Evolutionary conservation across 805 yeast genomes (phyloP), one percentile per base, ranked within the genome.

Genomic region (Nakazawaea ambrosiae): DNA sequence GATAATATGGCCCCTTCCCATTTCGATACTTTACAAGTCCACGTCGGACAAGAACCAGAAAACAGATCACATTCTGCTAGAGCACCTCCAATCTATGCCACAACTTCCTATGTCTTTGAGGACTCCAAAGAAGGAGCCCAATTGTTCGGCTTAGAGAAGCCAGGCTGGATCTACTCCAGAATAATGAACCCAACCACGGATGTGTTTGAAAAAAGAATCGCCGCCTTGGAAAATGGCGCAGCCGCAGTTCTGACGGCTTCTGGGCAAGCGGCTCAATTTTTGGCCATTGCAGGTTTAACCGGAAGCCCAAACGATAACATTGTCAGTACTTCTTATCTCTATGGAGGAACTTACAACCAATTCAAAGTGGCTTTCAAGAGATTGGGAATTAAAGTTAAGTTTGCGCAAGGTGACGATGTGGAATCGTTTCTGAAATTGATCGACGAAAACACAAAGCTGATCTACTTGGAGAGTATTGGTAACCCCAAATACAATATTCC

Each of bases 281-380:
- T 83, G 42, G 95, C 96, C 16, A 68, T 88, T 57, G 71, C 84
- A 25, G 86, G 86, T 40, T 70, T 88, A 49, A 94, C 96, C 27
- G 87, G 82, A 49, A 60, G 75, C 39, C 97, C 97, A 50, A 33
- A 34, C 24, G 95, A 87, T 57, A 92, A 92, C 65, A 74, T 90
- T 48, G 75, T 90, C 39, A 80, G 96, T 22, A 81, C 96, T 18
- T 75, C 95, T 5, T 86, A 57, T 67, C 68, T 90, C 45, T 90
- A 92, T 57, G 98, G 98, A 48, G 98, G 98, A 53, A 89, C 97
- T 41, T 88, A 81, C 66, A 90, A 90, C 60, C 96, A 90, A 60
- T 85, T 90, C 70, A 88, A 87, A 61, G 94, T 87, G 48, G 80
- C 92, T 17, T 83, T 90, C 70, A 84, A 85, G 63, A 75, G 94